phyloP scores from a whole-genome alignment of 805 yeast species.

The Phaffomyces opuntiae region DNA sequence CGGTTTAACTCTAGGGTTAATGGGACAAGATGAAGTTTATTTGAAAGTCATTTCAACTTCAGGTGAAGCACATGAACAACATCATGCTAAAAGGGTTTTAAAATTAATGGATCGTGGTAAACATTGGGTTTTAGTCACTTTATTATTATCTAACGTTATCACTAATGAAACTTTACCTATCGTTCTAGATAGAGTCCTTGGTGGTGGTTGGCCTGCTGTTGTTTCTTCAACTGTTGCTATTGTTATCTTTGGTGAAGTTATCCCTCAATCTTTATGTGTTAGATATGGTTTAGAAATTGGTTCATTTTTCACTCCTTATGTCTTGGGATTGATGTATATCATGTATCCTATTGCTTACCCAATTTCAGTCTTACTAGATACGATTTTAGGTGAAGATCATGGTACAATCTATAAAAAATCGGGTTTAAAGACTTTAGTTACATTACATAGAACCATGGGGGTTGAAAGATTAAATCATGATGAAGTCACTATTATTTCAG shows the following conservation, averaged over 20 bases:
- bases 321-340: constrained; percentile 71
- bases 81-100: constrained; percentile 66
- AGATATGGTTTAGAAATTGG: constrained; percentile 91
- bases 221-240: constrained; percentile 88
- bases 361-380: constrained; percentile 72
- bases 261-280: constrained; percentile 91
- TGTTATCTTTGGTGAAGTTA: constrained; percentile 92
- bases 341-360: constrained; percentile 95
- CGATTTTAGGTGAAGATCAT: constrained; percentile 87
- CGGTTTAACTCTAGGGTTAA: constrained; percentile 86
- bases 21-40: constrained; percentile 98
- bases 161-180: constrained; percentile 94
- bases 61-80: constrained; percentile 70
- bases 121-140: constrained; percentile 93
- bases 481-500: constrained; percentile 92
- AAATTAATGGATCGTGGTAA: constrained; percentile 72
- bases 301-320: constrained; percentile 85
- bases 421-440: constrained; percentile 89
- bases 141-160: constrained; percentile 78
- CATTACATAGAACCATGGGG: constrained; percentile 91
- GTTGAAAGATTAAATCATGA: constrained; percentile 89
- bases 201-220: constrained; percentile 98
- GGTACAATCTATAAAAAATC: constrained; percentile 91
- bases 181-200: constrained; percentile 84
- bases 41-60: constrained; percentile 81